Evolutionary conservation across 305 asterid species (phyloP).

Genomic region (Petunia hybrid): DNA sequence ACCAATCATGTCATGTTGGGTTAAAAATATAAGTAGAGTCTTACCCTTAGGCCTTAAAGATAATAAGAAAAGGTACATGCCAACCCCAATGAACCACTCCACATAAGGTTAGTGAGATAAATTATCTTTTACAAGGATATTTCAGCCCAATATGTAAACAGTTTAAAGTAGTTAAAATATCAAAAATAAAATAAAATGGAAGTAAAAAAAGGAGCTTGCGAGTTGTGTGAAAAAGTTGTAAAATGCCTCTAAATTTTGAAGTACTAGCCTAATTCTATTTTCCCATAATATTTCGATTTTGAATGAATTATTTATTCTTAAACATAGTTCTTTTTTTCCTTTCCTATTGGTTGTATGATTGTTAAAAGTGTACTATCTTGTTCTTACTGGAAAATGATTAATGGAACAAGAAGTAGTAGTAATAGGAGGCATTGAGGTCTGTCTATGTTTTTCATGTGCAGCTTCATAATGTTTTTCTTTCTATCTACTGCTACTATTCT

Average conservation of each 20-base stretch:
- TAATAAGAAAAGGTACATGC: conserved; percentile 37
- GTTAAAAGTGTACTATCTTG: too few species aligned
- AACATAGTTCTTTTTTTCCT: too few species aligned
- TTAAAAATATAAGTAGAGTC: conserved; percentile 41
- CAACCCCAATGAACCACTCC: conserved; percentile 28
- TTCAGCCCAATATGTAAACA: neutral
- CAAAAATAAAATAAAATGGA: neutral
- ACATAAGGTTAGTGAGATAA: neutral
- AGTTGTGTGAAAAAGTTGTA: neutral
- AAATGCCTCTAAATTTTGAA: neutral
- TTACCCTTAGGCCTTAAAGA: conserved; percentile 34
- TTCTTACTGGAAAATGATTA: too few species aligned
- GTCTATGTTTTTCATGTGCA: too few species aligned
- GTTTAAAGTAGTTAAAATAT: neutral
- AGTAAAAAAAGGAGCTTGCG: neutral
- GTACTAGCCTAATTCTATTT: neutral
- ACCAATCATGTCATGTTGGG: conserved; percentile 56
- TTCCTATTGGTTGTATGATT: too few species aligned
- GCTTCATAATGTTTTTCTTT: too few species aligned
- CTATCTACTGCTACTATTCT: too few species aligned
- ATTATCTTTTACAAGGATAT: neutral
- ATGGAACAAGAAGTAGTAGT: too few species aligned
- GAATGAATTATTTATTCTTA: too few species aligned
- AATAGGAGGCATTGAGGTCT: too few species aligned
- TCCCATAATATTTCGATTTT: too few species aligned